Evolutionary conservation across 2,329 filamentous ascomycete genomes (phyloP).

Genomic region (Penicillium digitatum): DNA sequence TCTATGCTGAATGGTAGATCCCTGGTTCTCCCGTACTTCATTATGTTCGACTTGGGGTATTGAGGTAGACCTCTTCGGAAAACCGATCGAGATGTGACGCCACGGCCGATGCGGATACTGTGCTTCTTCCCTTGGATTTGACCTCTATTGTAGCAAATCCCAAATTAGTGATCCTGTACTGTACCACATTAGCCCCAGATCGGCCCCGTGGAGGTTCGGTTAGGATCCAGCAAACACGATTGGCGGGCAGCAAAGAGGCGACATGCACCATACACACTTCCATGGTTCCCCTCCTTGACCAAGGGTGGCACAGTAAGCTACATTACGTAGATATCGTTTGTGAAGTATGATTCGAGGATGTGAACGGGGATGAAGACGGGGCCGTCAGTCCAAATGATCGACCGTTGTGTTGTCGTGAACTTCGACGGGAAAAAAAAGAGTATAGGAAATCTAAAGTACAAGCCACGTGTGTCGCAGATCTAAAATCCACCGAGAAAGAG

Average conservation of each 20-base stretch:
- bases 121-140: slow-evolving; percentile 6
- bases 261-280: too few species aligned
- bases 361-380: neutral
- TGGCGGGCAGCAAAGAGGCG: neutral
- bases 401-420: neutral
- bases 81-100: slow-evolving; percentile 10
- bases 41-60: neutral
- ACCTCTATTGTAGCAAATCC: neutral
- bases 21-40: slow-evolving; percentile 18
- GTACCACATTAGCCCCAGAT: neutral
- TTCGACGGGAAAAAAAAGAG: neutral
- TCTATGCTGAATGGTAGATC: too few species aligned
- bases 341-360: neutral
- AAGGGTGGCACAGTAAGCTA: neutral
- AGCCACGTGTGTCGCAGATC: neutral
- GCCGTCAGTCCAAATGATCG: slow-evolving; percentile 1
- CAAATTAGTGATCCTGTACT: neutral
- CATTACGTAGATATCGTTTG: neutral
- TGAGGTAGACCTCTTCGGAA: neutral
- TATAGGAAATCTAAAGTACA: neutral
- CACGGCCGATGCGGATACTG: slow-evolving; percentile 18
- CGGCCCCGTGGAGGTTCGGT: neutral
- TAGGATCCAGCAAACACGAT: slow-evolving; percentile 1
- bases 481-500: neutral
- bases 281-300: neutral